Evolutionary conservation across 2,329 filamentous ascomycete genomes (phyloP).

Genomic region (Phialemonium atrogriseum): DNA sequence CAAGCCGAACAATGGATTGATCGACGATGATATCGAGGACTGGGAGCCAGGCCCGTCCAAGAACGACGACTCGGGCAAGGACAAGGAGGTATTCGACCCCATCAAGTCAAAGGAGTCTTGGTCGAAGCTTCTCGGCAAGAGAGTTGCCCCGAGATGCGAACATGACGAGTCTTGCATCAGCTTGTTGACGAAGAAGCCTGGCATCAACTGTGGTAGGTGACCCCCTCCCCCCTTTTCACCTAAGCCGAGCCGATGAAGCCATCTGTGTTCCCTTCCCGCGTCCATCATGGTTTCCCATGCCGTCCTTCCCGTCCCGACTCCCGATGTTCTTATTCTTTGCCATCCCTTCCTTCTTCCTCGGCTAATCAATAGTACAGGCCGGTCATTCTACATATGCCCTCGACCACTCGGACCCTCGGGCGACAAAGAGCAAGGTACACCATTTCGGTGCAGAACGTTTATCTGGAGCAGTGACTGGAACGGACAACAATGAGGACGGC

Average conservation of each 20-base stretch:
- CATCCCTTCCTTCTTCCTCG: background rate
- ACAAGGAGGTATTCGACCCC: conserved; percentile 55
- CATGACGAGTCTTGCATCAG: conserved; percentile 83
- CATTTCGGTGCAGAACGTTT: conserved; percentile 86
- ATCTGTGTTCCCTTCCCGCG: background rate
- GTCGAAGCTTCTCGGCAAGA: conserved; percentile 74
- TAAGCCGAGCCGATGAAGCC: background rate
- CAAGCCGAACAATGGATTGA: background rate
- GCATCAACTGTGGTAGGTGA: conserved; percentile 63
- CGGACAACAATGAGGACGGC: no score
- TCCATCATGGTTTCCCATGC: background rate
- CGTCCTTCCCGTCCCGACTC: background rate
- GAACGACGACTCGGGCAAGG: conserved; percentile 7
- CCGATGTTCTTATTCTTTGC: background rate
- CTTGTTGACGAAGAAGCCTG: conserved; percentile 79
- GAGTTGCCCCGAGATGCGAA: conserved; percentile 70
- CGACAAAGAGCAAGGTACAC: conserved; percentile 71
- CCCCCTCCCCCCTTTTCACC: conserved; percentile 1
- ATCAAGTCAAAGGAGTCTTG: conserved; percentile 73
- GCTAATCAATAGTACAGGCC: conserved; percentile 26
- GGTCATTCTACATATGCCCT: conserved; percentile 56
- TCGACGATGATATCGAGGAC: background rate
- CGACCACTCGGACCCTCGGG: conserved; percentile 79
- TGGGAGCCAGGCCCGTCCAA: conserved; percentile 4
- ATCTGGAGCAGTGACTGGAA: conserved; percentile 60